Conservation (phyloP, 768 basidiomycete genomes). For the Russula brevipes region DNA sequence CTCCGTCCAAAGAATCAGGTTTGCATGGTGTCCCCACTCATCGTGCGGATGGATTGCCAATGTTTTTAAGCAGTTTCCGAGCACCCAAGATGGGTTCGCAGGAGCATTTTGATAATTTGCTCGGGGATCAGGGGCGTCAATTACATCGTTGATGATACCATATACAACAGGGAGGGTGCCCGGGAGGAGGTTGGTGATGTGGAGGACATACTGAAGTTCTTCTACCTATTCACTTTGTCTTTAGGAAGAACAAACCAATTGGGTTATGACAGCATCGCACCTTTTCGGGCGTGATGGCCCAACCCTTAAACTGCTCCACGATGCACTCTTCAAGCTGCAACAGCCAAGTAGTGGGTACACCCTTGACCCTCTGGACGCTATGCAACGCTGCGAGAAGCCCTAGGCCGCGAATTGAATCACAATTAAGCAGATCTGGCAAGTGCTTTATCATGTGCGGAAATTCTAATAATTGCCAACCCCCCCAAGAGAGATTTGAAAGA, state of each 20-base stretch:
- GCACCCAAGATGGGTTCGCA: conserved; percentile 47
- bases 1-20: conserved; percentile 47
- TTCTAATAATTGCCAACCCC: conserved; percentile 70
- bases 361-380: conserved; percentile 46
- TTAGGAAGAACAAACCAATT: not conserved
- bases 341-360: conserved; percentile 57
- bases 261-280: conserved; percentile 31
- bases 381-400: conserved; percentile 48
- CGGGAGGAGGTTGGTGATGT: conserved; percentile 50
- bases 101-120: conserved; percentile 32
- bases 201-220: conserved; percentile 51
- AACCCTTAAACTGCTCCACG: conserved; percentile 38
- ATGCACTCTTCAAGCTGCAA: conserved; percentile 49
- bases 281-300: conserved; percentile 37
- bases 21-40: conserved; percentile 46
- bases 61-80: conserved; percentile 55
- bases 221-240: conserved; percentile 34
- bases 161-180: conserved; percentile 40
- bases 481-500: conserved; percentile 63
- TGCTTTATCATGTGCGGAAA: conserved; percentile 53
- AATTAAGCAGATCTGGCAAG: conserved; percentile 43
- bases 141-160: conserved; percentile 40
- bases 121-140: conserved; percentile 32
- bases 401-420: conserved; percentile 40
- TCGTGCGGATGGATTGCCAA: conserved; percentile 41